Percentiles rank a stretch among this genome's conserved stretches.
Conservation (phyloP, 768 basidiomycete species). For the Lactifluus hygrophoroides region DNA sequence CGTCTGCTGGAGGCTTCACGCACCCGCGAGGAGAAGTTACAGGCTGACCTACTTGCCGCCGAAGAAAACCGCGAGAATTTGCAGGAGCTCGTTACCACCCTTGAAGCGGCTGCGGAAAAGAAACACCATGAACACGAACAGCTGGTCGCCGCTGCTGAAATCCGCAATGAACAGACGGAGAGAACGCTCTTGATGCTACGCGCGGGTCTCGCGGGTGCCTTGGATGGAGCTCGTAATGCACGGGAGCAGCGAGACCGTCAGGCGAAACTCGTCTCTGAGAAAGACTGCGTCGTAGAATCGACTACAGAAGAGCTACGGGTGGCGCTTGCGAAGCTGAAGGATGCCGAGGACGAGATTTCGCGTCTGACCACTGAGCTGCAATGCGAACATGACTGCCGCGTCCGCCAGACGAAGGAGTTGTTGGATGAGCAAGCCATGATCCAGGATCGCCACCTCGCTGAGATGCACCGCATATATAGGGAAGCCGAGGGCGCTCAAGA, state of each 20-base stretch:
- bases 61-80: background rate
- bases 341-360: background rate
- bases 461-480: background rate
- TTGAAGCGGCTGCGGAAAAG: background rate
- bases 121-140: background rate
- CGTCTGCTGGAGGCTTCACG: background rate
- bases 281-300: background rate
- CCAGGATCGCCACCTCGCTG: background rate
- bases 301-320: background rate
- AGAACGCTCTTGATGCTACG: background rate
- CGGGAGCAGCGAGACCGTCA: background rate
- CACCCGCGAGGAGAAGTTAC: background rate
- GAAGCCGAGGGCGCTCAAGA: background rate
- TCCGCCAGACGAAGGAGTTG: background rate
- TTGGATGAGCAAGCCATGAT: constrained; percentile 1
- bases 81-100: background rate
- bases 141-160: background rate
- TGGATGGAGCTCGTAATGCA: background rate
- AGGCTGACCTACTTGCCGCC: background rate
- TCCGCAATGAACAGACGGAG: background rate
- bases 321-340: background rate
- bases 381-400: background rate
- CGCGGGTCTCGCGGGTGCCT: background rate
- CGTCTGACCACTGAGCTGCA: background rate
- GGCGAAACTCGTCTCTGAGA: background rate